Evolutionary conservation across 305 asterid species (phyloP).

Genomic region (Solanum hybrid): DNA sequence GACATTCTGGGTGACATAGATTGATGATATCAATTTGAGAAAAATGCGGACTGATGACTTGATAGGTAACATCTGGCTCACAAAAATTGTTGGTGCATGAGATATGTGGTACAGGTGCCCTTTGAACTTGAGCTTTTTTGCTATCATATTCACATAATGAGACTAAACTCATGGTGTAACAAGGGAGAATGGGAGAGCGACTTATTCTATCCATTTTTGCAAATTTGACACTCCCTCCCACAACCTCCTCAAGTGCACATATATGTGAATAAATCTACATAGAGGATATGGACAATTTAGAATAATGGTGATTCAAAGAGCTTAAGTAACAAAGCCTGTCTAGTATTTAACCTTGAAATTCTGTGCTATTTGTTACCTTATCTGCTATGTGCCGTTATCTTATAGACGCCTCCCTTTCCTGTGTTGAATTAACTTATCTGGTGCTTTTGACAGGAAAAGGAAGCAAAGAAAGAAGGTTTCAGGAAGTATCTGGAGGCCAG

Average conservation of each 20-base stretch:
- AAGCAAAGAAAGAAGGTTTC: slow-evolving; percentile 92
- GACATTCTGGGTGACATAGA: not conserved
- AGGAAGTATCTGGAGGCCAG: slow-evolving; percentile 82
- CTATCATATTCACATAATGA: not conserved
- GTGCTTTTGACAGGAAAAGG: slow-evolving; percentile 58
- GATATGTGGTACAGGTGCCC: not conserved
- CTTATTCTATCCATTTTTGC: not conserved
- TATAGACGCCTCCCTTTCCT: not conserved
- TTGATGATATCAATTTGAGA: not conserved
- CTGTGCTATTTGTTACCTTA: not conserved
- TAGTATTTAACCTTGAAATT: not conserved
- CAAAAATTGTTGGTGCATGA: not conserved
- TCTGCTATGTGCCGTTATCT: not conserved
- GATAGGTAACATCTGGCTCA: not conserved
- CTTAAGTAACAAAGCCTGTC: not conserved
- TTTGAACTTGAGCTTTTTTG: not conserved
- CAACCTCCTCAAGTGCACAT: not conserved
- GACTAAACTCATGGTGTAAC: not conserved
- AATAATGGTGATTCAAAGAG: not conserved
- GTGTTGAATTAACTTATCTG: not conserved
- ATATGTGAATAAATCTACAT: not conserved
- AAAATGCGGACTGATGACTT: not conserved
- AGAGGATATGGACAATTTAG: not conserved
- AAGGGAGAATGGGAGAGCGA: not conserved
- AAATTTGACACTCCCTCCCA: not conserved